Base-by-base conservation (phyloP, 2,329 filamentous ascomycete genomes). In the Hymenoscyphus fructigenus region DNA sequence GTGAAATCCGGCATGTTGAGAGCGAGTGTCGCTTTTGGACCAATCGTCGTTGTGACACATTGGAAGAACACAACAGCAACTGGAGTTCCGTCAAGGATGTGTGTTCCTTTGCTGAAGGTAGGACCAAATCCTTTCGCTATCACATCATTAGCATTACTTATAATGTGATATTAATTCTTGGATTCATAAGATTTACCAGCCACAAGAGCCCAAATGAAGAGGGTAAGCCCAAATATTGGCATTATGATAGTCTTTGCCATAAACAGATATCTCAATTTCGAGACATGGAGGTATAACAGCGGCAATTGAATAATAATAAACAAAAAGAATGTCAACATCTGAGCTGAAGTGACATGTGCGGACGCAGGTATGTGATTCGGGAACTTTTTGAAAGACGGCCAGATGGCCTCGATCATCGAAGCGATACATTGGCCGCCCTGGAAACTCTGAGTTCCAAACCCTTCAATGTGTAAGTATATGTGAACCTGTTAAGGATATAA, bases 261-360 rank as follows among this genome's bases (percentile, higher is more conserved):
- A 70, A 85, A 85, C 56, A 86, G 70, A 73, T 79, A 84, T 57
- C 82, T 77, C 15, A 87, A 76, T 61, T 80, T 70, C 14, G 68
- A 70, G 5, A 72, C 67, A 50, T 83, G 83, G 66, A 87, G 84
- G 66, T 83, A 76, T 14, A 87, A 72, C 56, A 87, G 66, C 5
- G 68, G 70, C n/a, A 72, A 58, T 47, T 69, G 67, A 50, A 71
- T 32, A 41, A 71, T 65, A 57, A 68, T 69, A 63, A 70, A 70
- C 29, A 88, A 69, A 67, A 87, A 82, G 69, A 85, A 85, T 41
- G 78, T 79, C 20, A 85, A 70, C 78, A 88, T 78, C n/a, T 83
- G 81, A 65, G 84, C 80, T 3, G 81, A 84, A 3, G 82, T 84
- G 50, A 86, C 84, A 29, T 84, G 84, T 17, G 66, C 62, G 34